phyloP scores from a whole-genome alignment of 768 basidiomycete species.

The Suillus plorans region DNA sequence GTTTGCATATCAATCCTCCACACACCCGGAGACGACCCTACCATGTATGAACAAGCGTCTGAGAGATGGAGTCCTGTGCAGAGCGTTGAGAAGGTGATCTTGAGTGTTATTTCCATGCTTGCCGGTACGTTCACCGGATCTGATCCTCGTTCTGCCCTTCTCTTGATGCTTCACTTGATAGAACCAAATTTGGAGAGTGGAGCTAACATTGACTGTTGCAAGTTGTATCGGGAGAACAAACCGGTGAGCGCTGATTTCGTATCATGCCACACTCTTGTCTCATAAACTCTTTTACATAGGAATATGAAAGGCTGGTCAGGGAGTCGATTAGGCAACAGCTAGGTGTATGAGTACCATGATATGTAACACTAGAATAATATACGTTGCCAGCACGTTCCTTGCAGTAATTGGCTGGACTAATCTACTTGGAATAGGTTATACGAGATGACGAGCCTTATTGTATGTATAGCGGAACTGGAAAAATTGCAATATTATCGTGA shows the following conservation, averaged over 20 bases:
- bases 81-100: conserved; percentile 93
- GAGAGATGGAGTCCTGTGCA: conserved; percentile 99
- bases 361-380: conserved; percentile 7
- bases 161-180: conserved; percentile 21
- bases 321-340: conserved; percentile 84
- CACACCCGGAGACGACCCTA: conserved; percentile 88
- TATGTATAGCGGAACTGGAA: not conserved
- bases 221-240: conserved; percentile 89
- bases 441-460: conserved; percentile 6
- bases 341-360: conserved; percentile 50
- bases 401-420: conserved; percentile 8
- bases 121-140: conserved; percentile 58
- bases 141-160: conserved; percentile 1
- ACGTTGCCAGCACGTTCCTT: conserved; percentile 4
- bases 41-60: conserved; percentile 91
- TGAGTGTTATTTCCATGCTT: conserved; percentile 96
- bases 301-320: conserved; percentile 87
- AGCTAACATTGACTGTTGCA: conserved; percentile 97
- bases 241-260: conserved; percentile 34
- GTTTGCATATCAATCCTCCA: conserved; percentile 99
- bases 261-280: not conserved
- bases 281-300: conserved; percentile 34
- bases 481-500: conserved; percentile 9
- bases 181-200: conserved; percentile 98
- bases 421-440: conserved; percentile 12